Conservation (phyloP, 805 yeast species). For the Diddensiella santjacobensis region DNA sequence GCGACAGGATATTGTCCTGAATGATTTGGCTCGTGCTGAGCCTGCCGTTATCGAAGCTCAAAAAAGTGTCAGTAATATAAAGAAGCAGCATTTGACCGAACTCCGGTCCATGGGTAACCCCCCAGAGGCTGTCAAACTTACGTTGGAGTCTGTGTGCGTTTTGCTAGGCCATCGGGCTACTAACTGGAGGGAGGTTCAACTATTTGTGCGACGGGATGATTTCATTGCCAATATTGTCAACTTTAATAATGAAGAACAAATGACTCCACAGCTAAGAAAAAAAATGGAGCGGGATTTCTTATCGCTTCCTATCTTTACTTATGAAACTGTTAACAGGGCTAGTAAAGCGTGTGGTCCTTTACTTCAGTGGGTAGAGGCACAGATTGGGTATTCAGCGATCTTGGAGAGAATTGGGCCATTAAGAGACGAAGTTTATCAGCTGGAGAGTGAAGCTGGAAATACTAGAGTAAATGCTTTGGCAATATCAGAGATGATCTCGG, state of each 20-base stretch:
- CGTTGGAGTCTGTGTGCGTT: constrained; percentile 83
- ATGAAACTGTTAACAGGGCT: constrained; percentile 76
- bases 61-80: constrained; percentile 84
- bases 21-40: constrained; percentile 70
- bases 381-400: constrained; percentile 69
- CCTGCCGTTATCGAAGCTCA: constrained; percentile 85
- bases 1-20: constrained; percentile 52
- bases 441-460: constrained; percentile 58
- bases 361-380: constrained; percentile 85
- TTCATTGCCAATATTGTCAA: constrained; percentile 78
- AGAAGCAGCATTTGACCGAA: constrained; percentile 88
- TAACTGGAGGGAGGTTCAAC: constrained; percentile 79
- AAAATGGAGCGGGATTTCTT: constrained; percentile 60
- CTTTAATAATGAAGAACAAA: constrained; percentile 59
- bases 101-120: constrained; percentile 86
- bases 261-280: constrained; percentile 50
- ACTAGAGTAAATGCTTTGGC: constrained; percentile 70
- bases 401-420: constrained; percentile 72
- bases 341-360: constrained; percentile 95
- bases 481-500: constrained; percentile 74
- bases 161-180: constrained; percentile 66
- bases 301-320: constrained; percentile 59
- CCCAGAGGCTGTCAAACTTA: constrained; percentile 78
- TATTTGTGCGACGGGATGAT: constrained; percentile 77
- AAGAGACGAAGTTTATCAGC: constrained; percentile 53